Evolutionary conservation across 495 filamentous ascomycete species (phyloP), one percentile per base, ranked within the genome.

Genomic region (Aspergillus cristatus): DNA sequence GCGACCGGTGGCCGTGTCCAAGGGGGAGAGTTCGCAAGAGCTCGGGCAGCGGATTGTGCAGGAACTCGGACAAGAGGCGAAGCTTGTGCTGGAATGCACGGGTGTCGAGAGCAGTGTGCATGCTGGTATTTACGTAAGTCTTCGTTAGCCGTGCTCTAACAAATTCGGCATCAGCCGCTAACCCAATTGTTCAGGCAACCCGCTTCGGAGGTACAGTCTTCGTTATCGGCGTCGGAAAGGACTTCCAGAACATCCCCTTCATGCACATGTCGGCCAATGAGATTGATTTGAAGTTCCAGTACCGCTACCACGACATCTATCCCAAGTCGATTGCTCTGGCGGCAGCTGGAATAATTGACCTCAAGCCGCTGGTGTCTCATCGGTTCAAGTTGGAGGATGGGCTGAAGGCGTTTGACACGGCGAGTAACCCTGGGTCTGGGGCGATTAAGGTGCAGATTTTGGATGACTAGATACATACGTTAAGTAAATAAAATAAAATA

Each of bases 351-450:
- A 53, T 75, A 11, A 20, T 76, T 15, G 60, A 78, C 38, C 50
- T 75, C 22, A 73, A 67, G 45, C 63, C 63, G 13, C 52, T 84
- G 18, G 71, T 89, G 14, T 88, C 83, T 7, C 84, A 88, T 57
- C 34, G 38, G 28, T 51, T 34, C 28, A 15, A 22, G 18, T 17
- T 51, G 32, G 43, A 44, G 18, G 48, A 47, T 4, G 43, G 43
- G 14, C 11, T 51, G 1, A 20, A 48, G 32, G 44, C 54, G 14
- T 52, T 48, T 37, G 45, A 37, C 7, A 46, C 45, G 14, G 48
- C 48, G 10, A 47, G 44, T 34, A 43, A 46, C 7, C 45, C 45
- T 1, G 28, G 18, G 12, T 26, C 42, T 2, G 36, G 33, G 33
- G 49, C 49, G 1, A 48, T 48, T 11, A 48, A 52, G 38, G 49